Conservation (phyloP, 345 rosid genomes). For the Psidium guajava region DNA sequence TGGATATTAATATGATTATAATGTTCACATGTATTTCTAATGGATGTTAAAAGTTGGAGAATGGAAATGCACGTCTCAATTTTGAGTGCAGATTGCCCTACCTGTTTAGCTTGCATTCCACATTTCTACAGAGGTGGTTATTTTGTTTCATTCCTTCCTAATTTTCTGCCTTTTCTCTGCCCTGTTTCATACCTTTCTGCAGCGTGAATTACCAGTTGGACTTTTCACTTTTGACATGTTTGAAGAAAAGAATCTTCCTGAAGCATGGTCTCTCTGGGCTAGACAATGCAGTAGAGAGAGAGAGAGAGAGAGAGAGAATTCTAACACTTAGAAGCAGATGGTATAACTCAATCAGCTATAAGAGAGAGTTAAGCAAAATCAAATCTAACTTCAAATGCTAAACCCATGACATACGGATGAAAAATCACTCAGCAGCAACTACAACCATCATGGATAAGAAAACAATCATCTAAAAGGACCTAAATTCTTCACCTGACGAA, state of each 20-base stretch:
- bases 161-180: background rate
- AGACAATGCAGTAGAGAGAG: background rate
- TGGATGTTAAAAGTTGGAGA: background rate
- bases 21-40: background rate
- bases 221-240: background rate
- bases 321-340: conserved; percentile 16
- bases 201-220: background rate
- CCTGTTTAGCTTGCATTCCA: background rate
- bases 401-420: background rate
- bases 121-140: background rate
- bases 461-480: background rate
- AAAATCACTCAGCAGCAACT: background rate
- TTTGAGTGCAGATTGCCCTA: background rate
- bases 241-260: background rate
- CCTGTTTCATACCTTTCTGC: background rate
- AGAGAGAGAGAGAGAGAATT: background rate
- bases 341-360: conserved; percentile 66
- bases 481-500: conserved; percentile 55
- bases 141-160: background rate
- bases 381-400: background rate
- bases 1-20: background rate
- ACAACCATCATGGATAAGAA: background rate
- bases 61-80: background rate
- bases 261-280: background rate
- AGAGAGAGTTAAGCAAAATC: background rate